A percentile compares a stretch with the other conserved stretches of the same genome.
phyloP scores from a whole-genome alignment of 345 rosid species.

The Ricinus communis region DNA sequence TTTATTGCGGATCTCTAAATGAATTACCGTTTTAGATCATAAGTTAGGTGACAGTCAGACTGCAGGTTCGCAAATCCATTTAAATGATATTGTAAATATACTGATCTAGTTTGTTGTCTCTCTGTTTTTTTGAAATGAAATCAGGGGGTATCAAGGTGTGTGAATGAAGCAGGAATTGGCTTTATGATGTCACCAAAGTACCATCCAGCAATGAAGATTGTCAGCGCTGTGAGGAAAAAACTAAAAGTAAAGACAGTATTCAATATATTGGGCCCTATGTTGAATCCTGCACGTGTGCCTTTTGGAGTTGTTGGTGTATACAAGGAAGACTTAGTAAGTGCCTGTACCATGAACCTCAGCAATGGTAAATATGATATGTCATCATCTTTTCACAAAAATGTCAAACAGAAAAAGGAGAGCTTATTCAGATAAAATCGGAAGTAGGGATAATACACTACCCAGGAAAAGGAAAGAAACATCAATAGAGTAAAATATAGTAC shows the following conservation, averaged over 20 bases:
- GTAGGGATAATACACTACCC: not conserved
- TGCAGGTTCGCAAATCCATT: not conserved
- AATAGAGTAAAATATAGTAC: too few relatives aligned
- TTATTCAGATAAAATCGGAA: too few relatives aligned
- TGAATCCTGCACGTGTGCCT: slow-evolving; percentile 82
- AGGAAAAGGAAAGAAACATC: not conserved
- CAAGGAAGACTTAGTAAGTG: slow-evolving; percentile 65
- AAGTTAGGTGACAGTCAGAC: not conserved
- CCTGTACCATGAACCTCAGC: not conserved
- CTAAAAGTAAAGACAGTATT: slow-evolving; percentile 83
- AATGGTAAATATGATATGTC: not conserved
- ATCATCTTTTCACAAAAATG: not conserved
- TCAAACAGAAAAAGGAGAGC: not conserved
- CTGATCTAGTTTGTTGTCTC: not conserved
- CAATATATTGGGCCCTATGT: slow-evolving; percentile 87
- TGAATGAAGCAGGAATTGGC: slow-evolving; percentile 81
- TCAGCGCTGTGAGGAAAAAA: slow-evolving; percentile 78
- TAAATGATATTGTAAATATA: not conserved
- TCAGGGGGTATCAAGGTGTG: slow-evolving; percentile 68
- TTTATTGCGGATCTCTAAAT: not conserved
- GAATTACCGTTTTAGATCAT: not conserved
- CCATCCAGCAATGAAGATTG: slow-evolving; percentile 93
- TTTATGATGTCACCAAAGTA: slow-evolving; percentile 90
- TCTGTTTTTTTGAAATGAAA: slow-evolving; percentile 17
- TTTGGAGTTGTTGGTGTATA: slow-evolving; percentile 93